Base-by-base conservation (phyloP, 768 basidiomycete species). In the Paxillus rubicundulus region DNA sequence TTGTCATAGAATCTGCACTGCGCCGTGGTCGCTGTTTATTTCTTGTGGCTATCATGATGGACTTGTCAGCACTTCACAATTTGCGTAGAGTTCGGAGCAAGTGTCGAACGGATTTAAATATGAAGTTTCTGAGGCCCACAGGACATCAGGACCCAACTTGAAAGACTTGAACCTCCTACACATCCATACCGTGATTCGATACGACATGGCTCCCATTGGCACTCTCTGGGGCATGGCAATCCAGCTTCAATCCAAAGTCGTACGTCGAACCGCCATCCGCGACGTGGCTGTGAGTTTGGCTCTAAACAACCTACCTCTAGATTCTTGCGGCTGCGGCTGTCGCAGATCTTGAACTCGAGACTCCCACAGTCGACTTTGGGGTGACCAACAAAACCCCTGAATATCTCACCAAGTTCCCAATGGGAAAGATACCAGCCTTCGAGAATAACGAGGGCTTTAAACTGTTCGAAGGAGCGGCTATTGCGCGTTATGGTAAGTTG, bases 341-440 rank as follows among this genome's bases (percentile, higher is more conserved):
- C 16, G 61, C 60, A 27, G 63, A 47, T n/a, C 55, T 68, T 10
- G 64, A 70, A 49, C 24, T 70, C 1, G 66, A 70, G 18, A 54
- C 36, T 0, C 60, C 64, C 16, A 34, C 46, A 3, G 45, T 69
- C 4, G 62, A 68, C 18, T 64, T 59, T 39, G 36, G 10, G 0
- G 68, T 64, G 38, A 68, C 59, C n/a, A 66, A 59, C 42, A 55
- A 46, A 45, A 38, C 66, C 3, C 57, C 66, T 5, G 68, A 70
- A 55, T 68, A 49, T 52, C 57, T 70, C 18, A 30, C 37, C 4
- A 68, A 70, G 46, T 70, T 68, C 36, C 66, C 66, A 2, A 0
- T 70, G 9, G 67, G 68, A 21, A 68, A 66, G 47, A 6, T 68
- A 0, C 67, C 67, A 6, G 57, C 60, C 0, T 68, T 69, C 28